Percentiles rank a stretch among this genome's conserved stretches.
Evolutionary conservation across 257 asterid species (phyloP).

Genomic region (Fraxinus excelsior): DNA sequence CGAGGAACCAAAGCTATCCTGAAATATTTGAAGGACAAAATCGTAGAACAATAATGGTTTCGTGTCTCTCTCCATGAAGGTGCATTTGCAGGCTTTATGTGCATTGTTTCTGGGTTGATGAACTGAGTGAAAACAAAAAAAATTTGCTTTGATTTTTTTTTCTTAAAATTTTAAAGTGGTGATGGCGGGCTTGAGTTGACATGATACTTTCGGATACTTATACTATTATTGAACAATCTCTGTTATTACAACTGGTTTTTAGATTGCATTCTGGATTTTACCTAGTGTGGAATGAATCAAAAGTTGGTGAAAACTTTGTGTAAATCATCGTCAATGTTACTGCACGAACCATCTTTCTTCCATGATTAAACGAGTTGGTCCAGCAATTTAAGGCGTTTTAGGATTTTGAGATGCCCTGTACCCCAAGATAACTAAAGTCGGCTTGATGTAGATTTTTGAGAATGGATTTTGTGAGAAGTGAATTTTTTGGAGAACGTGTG

Average conservation of each 20-base stretch:
- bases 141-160: neutral
- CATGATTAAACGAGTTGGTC: neutral
- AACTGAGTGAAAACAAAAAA: neutral
- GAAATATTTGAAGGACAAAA: constrained; percentile 74
- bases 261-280: neutral
- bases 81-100: neutral
- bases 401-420: too few species aligned
- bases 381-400: neutral
- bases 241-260: neutral
- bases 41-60: constrained; percentile 45
- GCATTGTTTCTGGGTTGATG: neutral
- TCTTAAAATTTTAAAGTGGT: neutral
- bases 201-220: neutral
- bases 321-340: neutral
- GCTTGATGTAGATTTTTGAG: too few species aligned
- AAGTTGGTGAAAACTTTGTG: neutral
- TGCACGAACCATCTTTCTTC: neutral
- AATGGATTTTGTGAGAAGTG: too few species aligned
- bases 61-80: neutral
- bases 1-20: constrained; percentile 87
- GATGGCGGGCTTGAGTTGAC: neutral
- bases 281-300: neutral
- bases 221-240: neutral
- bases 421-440: too few species aligned
- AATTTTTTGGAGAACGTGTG: too few species aligned